Evolutionary conservation across 2,329 filamentous ascomycete species (phyloP), one percentile per base, ranked within the genome.

Genomic region (Diaporthe longicolla): DNA sequence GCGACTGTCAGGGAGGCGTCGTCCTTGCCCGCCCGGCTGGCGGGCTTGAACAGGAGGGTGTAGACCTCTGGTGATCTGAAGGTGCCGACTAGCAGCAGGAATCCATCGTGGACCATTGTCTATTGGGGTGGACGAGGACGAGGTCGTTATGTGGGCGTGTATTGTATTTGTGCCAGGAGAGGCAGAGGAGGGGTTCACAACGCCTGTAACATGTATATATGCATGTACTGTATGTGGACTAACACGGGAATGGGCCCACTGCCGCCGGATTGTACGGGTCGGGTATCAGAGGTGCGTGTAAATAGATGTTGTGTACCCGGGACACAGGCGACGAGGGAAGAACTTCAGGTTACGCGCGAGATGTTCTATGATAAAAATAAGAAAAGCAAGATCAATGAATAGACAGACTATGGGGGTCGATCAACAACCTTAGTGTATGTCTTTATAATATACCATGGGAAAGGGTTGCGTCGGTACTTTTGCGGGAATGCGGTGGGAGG

Each of bases 31-130:
- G 48, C 10, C 11, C 52, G 17, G 29, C n/a, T 17, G 24, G 74
- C 54, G 8, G 74, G 74, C 26, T 68, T 57, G 72, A 75, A 75
- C 21, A 71, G 48, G 7, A 75, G 59, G 3, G 66, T 74, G 45
- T 75, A 75, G 24, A 75, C 35, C 19, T 74, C 72, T 5, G 74
- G 68, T 9, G 59, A 48, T 35, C 68, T 69, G 61, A 75, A 75
- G 4, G 74, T 75, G 68, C 74, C 74, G 61, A 75, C 74, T 71
- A 75, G 59, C 24, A 75, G 37, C 37, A 48, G 66, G 24, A 72
- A 74, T 13, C 68, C 74, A 72, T 74, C 65, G 8, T 69, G 73
- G 57, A 50, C 70, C 70, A 71, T 71, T 50, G 26, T 63, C 37
- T 35, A 15, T 29, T 5, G 57, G 57, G 21, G 19, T 26, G 26